These are phyloP conservation scores for Pachysandra terminalis DNA, from an alignment of 164 flowering plant genomes.

Conservation along the genomic window DNA sequence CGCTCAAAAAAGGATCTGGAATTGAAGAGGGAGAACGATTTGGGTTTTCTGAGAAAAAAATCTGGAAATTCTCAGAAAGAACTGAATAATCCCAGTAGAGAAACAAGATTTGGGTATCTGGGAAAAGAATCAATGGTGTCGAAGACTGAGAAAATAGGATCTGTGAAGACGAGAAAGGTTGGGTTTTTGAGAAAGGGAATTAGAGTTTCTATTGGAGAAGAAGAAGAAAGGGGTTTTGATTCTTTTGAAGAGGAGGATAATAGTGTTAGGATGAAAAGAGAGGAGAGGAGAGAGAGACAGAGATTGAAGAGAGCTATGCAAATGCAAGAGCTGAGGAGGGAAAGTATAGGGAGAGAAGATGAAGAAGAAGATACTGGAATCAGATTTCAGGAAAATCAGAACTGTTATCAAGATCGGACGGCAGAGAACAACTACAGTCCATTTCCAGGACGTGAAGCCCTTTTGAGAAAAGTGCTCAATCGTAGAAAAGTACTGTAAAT, in stretches of 20 bases:
- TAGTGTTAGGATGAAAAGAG: slow-evolving; percentile 17
- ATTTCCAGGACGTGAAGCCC: slow-evolving; percentile 64
- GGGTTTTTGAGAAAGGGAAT: slow-evolving; percentile 14
- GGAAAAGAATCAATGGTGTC: not conserved
- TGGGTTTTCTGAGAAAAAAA: not conserved
- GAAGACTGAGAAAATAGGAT: not conserved
- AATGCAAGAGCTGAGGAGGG: slow-evolving; percentile 8
- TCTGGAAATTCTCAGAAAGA: not conserved
- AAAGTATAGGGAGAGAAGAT: not conserved
- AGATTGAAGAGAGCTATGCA: slow-evolving; percentile 22
- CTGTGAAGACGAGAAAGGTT: slow-evolving; percentile 2
- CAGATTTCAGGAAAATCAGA: not conserved
- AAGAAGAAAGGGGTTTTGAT: slow-evolving; percentile 1
- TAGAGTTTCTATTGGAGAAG: slow-evolving; percentile 5
- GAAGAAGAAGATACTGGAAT: no score
- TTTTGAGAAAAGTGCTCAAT: slow-evolving; percentile 40
- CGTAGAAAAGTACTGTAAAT: slow-evolving; percentile 9
- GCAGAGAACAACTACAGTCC: slow-evolving; percentile 28
- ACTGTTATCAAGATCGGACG: slow-evolving; percentile 2
- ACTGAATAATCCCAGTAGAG: not conserved
- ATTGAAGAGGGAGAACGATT: slow-evolving; percentile 14
- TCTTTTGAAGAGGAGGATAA: slow-evolving; percentile 1
- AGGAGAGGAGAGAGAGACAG: slow-evolving; percentile 29
- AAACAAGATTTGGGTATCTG: not conserved
- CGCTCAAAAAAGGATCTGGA: slow-evolving; percentile 1